Percentiles rank a stretch among this genome's conserved stretches.
phyloP scores from a whole-genome alignment of 352 stramenopile species.

The Phytophthora sansomeana region DNA sequence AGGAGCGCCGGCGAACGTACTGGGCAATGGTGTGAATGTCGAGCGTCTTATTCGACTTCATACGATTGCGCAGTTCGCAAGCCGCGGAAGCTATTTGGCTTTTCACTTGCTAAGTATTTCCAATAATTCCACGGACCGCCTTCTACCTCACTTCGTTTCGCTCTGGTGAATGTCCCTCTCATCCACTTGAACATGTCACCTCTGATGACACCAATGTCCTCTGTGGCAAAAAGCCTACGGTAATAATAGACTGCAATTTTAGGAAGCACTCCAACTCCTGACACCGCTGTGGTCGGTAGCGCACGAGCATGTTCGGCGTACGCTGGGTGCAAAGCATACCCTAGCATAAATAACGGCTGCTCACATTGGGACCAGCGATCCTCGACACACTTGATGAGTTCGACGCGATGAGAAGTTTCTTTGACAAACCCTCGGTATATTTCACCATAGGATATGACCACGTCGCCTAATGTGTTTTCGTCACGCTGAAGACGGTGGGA shows the following conservation, averaged over 20 bases:
- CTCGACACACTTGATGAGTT: neutral
- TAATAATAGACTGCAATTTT: neutral
- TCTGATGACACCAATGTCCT: neutral
- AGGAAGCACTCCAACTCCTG: neutral
- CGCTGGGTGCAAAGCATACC: neutral
- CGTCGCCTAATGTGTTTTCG: neutral
- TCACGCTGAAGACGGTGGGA: neutral
- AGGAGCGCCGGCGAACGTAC: neutral
- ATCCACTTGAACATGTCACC: neutral
- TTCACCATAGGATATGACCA: neutral
- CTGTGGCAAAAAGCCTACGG: neutral
- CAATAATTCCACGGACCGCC: neutral
- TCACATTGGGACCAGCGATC: neutral
- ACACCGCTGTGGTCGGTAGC: neutral
- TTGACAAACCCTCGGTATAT: too few species aligned
- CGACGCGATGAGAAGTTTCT: too few species aligned
- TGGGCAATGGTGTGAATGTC: neutral
- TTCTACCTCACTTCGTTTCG: neutral
- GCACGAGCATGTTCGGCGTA: neutral
- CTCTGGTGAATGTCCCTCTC: neutral
- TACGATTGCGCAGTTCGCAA: neutral
- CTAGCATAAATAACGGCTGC: neutral
- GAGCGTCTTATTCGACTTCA: neutral
- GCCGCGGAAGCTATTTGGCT: neutral
- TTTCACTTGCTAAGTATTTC: neutral